Base-by-base conservation (phyloP, 208 protist genomes). In the Phytomonas serpens region DNA sequence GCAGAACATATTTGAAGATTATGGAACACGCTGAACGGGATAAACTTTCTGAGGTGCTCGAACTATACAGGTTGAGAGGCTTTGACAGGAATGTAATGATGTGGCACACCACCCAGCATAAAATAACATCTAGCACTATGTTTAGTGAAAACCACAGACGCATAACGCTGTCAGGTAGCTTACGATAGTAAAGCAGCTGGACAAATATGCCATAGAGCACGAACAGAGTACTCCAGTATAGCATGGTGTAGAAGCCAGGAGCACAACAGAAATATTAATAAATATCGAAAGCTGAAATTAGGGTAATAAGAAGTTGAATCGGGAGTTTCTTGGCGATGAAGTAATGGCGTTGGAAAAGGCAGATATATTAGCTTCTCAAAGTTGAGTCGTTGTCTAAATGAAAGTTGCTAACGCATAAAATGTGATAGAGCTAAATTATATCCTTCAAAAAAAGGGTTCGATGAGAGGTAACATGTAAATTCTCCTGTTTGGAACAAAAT, bases 101-200 rank as follows among this genome's bases (percentile, higher is more conserved):
- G 30, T 90, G 79, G 14, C 78, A 70, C 30, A 86, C n/a, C 5
- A 87, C 51, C 47, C 37, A 70, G 67, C 16, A 40, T 34, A 38
- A 19, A 70, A 70, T 70, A 30, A 70, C 51, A n/a, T 38, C 0
- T 27, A 70, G 5, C 14, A 51, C 57, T 69, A 70, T 27, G 64
- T 85, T 79, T 3, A 84, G 10, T 0, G 79, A 84, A 70, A 86
- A 90, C 89, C 87, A 92, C 67, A 78, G 63, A 0, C 84, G 83
- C 72, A 87, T 81, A 63, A 89, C 79, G 5, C 83, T 34, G 1
- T 89, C 78, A 30, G 88, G 84, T 30, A 84, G 70, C 34, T 61
- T 64, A 31, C 89, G 84, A 62, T 69, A 65, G 31, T 77, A 78
- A 61, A 91, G 61, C 38, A 88, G 71, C 62, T 71, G 77, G 31